Conservation (phyloP, 2,329 filamentous ascomycete species). For the Chaetomium sp. region DNA sequence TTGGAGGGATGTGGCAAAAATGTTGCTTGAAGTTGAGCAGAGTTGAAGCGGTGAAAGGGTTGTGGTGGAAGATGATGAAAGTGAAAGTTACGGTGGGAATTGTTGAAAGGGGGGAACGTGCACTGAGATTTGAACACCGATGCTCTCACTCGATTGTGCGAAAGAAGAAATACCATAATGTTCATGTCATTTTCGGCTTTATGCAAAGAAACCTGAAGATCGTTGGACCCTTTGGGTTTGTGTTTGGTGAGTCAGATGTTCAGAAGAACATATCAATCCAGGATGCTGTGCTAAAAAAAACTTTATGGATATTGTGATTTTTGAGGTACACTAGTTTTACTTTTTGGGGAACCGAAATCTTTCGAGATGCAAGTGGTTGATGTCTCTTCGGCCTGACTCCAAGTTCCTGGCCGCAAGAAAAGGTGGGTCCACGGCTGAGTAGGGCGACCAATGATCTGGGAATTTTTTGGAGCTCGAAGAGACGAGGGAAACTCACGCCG, state of each 20-base stretch:
- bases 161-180: not conserved
- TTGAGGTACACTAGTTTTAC: no score
- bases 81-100: not conserved
- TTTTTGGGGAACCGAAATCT: no score
- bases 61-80: not conserved
- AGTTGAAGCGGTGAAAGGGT: not conserved
- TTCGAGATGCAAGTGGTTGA: no score
- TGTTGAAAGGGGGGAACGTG: conserved; percentile 8
- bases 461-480: not conserved
- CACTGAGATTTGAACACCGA: not conserved
- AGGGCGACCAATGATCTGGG: not conserved
- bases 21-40: not conserved
- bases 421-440: not conserved
- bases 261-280: no score
- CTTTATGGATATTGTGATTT: no score
- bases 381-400: no score
- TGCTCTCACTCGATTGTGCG: not conserved
- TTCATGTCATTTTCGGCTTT: not conserved
- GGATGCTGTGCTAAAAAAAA: no score
- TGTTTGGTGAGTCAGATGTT: no score
- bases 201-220: no score
- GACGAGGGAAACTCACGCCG: no score
- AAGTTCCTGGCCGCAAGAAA: not conserved
- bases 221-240: no score
- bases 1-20: not conserved